Conservation (phyloP, 2,329 filamentous ascomycete species). For the Ascochyta koolunga region DNA sequence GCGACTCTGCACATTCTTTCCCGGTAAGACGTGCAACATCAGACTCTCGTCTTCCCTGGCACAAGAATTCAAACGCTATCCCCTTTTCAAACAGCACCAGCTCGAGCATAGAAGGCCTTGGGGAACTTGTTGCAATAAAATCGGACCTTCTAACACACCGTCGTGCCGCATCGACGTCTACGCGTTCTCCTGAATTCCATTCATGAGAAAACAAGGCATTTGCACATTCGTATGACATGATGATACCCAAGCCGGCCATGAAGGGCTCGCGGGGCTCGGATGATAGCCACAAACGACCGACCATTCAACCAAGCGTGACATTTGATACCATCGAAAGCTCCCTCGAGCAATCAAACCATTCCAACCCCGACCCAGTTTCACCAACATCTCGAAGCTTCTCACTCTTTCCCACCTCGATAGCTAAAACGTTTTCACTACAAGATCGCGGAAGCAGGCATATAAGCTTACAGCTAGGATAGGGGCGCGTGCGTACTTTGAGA, state of each 20-base stretch:
- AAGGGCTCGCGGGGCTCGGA: not conserved
- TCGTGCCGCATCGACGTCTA: conserved; percentile 4
- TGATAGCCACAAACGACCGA: not conserved
- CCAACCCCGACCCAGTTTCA: not conserved
- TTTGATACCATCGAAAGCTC: conserved; percentile 8
- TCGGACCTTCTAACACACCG: not conserved
- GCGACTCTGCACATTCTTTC: not conserved
- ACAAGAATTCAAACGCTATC: not conserved
- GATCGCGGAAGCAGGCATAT: conserved; percentile 17
- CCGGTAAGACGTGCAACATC: conserved; percentile 8
- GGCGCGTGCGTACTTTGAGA: conserved; percentile 25
- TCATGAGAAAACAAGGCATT: not conserved
- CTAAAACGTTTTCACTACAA: conserved; percentile 8
- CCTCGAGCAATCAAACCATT: not conserved
- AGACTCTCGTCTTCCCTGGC: conserved; percentile 2
- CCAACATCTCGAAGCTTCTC: not conserved
- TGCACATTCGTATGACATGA: not conserved
- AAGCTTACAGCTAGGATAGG: conserved; percentile 19
- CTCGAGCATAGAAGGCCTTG: not conserved
- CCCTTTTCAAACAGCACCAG: not conserved
- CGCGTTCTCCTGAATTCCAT: not conserved
- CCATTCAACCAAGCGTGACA: not conserved
- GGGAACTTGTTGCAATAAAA: not conserved
- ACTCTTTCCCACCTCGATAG: not conserved
- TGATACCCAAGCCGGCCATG: not conserved